Conservation (phyloP, 352 stramenopile species). For the Hyaloperonospora brassicae region DNA sequence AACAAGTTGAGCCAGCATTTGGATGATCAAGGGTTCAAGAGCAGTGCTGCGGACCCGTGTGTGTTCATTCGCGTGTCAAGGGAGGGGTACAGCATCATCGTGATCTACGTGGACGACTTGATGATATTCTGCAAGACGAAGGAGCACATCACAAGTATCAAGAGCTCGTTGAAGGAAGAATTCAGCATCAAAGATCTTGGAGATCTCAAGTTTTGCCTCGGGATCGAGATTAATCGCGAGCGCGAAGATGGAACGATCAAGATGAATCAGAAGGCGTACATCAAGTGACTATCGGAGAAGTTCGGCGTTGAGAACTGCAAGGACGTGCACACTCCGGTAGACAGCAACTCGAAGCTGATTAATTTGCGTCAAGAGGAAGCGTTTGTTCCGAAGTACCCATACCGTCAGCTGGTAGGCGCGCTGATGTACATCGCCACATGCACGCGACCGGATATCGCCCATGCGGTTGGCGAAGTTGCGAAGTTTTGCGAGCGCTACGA, state of each 20-base stretch:
- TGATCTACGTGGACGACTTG: background rate
- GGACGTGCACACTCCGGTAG: conserved; percentile 2
- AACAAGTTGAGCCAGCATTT: background rate
- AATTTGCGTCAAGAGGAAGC: background rate
- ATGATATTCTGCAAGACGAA: background rate
- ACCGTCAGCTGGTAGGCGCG: conserved; percentile 2
- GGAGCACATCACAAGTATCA: background rate
- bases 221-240: background rate
- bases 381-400: conserved; percentile 3
- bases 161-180: background rate
- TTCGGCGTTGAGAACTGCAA: conserved; percentile 2
- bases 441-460: background rate
- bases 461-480: background rate
- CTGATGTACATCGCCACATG: conserved; percentile 4
- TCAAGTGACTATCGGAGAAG: background rate
- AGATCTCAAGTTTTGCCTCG: background rate
- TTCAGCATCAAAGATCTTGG: conserved; percentile 1
- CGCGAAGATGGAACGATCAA: background rate
- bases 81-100: background rate
- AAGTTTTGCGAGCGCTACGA: background rate
- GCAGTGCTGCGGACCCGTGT: background rate
- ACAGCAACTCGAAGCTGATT: conserved; percentile 4
- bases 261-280: background rate
- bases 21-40: background rate
- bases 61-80: background rate